Evolutionary conservation across 768 basidiomycete species (phyloP).

Genomic region (Pleurotus pulmonarius): DNA sequence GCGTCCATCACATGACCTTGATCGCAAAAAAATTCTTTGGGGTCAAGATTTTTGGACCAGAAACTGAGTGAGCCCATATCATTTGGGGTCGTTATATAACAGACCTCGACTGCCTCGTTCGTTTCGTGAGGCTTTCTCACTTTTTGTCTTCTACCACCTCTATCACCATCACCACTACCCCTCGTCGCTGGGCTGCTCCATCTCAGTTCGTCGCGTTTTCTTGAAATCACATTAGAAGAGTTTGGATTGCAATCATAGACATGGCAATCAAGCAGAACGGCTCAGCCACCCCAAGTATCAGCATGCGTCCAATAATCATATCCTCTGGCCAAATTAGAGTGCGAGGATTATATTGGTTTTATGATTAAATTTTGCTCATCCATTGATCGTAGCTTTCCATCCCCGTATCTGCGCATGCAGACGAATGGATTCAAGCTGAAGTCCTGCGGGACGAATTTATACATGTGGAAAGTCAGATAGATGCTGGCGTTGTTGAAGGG

Average conservation of each 20-base stretch:
- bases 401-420: constrained; percentile 74
- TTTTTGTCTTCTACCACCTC: not conserved
- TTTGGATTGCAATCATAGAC: constrained; percentile 1
- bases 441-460: constrained; percentile 87
- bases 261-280: constrained; percentile 22
- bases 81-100: constrained; percentile 7
- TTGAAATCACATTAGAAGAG: not conserved
- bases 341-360: constrained; percentile 19
- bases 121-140: constrained; percentile 5
- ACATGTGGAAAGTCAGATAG: constrained; percentile 55
- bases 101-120: constrained; percentile 5
- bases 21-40: constrained; percentile 9
- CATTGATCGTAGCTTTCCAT: constrained; percentile 61
- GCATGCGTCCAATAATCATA: constrained; percentile 47
- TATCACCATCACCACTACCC: not conserved
- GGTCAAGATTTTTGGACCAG: constrained; percentile 1
- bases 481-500: constrained; percentile 52
- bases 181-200: not conserved
- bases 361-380: not conserved
- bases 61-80: not conserved
- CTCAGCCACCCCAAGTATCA: constrained; percentile 31
- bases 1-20: constrained; percentile 5
- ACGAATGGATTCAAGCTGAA: constrained; percentile 93
- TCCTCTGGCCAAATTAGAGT: constrained; percentile 51
- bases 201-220: not conserved